Evolutionary conservation across 2,329 filamentous ascomycete genomes (phyloP).

Genomic region (Ustilaginoidea virens): DNA sequence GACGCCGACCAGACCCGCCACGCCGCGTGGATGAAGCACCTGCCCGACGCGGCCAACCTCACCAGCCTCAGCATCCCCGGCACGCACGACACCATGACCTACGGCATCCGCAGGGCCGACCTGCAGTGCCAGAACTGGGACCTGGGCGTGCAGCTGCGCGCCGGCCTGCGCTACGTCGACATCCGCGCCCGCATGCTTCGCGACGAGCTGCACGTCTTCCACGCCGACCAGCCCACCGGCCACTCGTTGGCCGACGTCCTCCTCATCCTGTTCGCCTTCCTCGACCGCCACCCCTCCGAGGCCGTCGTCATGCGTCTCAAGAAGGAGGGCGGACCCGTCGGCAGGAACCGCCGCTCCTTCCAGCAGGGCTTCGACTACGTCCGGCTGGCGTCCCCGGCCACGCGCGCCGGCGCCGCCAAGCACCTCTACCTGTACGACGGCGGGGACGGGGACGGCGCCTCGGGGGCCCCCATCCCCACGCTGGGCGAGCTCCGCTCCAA

Average conservation of each 20-base stretch:
- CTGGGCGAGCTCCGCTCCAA: slow-evolving; percentile 29
- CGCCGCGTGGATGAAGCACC: slow-evolving; percentile 25
- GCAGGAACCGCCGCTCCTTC: slow-evolving; percentile 23
- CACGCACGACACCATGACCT: slow-evolving; percentile 38
- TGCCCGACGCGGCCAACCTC: slow-evolving; percentile 25
- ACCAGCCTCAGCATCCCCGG: slow-evolving; percentile 33
- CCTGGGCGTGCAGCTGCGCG: slow-evolving; percentile 26
- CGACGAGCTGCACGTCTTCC: slow-evolving; percentile 30
- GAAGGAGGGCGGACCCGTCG: slow-evolving; percentile 26
- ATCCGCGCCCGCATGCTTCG: slow-evolving; percentile 28
- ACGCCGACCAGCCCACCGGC: slow-evolving; percentile 28
- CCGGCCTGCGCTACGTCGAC: slow-evolving; percentile 34
- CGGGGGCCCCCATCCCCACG: slow-evolving; percentile 27
- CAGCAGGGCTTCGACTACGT: slow-evolving; percentile 29
- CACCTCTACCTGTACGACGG: slow-evolving; percentile 22
- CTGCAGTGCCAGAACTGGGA: slow-evolving; percentile 33
- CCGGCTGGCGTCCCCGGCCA: slow-evolving; percentile 17
- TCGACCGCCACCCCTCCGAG: slow-evolving; percentile 28
- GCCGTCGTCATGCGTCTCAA: slow-evolving; percentile 35
- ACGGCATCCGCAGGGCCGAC: slow-evolving; percentile 17
- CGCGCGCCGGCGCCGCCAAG: slow-evolving; percentile 16
- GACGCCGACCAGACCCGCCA: slow-evolving; percentile 19
- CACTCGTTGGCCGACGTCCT: slow-evolving; percentile 28
- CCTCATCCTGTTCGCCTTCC: slow-evolving; percentile 26
- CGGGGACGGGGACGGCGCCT: too few relatives aligned